Conservation (phyloP, 352 stramenopile species). For the Peronospora destructor region DNA sequence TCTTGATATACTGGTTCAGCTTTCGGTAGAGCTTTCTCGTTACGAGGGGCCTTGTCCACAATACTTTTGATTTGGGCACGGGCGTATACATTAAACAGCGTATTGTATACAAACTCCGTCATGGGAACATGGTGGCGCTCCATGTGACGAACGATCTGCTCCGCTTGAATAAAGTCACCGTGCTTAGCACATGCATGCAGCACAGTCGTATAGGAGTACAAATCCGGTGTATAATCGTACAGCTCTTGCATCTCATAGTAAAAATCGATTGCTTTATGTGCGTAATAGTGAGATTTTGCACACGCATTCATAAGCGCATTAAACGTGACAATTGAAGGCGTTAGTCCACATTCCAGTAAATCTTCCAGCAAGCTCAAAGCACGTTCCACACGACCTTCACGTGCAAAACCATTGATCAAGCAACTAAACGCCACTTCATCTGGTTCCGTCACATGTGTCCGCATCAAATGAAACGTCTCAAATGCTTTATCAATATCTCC, state of each 20-base stretch:
- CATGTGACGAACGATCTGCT: constrained; percentile 75
- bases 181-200: constrained; percentile 72
- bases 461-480: constrained; percentile 82
- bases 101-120: constrained; percentile 62
- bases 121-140: constrained; percentile 56
- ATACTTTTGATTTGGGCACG: constrained; percentile 63
- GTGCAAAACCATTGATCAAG: constrained; percentile 71
- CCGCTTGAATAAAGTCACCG: constrained; percentile 62
- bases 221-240: constrained; percentile 74
- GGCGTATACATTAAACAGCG: constrained; percentile 73
- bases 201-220: constrained; percentile 76
- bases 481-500: constrained; percentile 74
- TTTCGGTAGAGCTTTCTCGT: constrained; percentile 29
- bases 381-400: constrained; percentile 63
- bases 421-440: constrained; percentile 65
- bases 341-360: constrained; percentile 59
- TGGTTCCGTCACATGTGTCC: constrained; percentile 58
- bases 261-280: constrained; percentile 78
- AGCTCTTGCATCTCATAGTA: constrained; percentile 85
- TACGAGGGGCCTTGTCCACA: constrained; percentile 59
- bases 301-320: constrained; percentile 77
- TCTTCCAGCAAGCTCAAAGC: constrained; percentile 73
- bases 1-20: constrained; percentile 59
- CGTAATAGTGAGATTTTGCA: constrained; percentile 80
- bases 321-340: constrained; percentile 66